These are phyloP conservation scores for Chlorokybus atmophyticus DNA, from an alignment of 139 green algal genomes.

Conservation along the genomic window DNA sequence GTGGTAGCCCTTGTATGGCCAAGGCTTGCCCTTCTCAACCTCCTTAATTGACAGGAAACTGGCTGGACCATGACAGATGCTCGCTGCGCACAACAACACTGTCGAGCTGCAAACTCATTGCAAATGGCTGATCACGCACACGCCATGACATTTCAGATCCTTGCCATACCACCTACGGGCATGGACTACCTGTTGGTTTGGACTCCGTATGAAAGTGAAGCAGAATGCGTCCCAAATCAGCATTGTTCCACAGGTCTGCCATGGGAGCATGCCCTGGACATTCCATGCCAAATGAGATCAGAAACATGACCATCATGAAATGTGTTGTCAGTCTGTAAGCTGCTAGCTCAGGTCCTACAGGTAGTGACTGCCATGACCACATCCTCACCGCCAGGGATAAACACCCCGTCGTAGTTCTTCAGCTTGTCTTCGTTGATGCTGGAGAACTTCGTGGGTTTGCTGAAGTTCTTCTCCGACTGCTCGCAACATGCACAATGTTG, in stretches of 20 bases:
- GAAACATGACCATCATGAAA: too few relatives aligned
- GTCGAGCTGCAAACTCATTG: too few relatives aligned
- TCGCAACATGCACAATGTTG: too few relatives aligned
- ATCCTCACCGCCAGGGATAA: slow-evolving; percentile 14
- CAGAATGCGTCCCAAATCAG: slow-evolving; percentile 16
- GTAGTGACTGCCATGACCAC: too few relatives aligned
- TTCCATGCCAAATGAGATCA: too few relatives aligned
- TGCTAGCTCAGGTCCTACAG: too few relatives aligned
- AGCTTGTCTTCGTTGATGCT: slow-evolving; percentile 8
- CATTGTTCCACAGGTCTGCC: slow-evolving; percentile 19
- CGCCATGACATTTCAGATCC: too few relatives aligned
- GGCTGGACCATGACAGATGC: slow-evolving; percentile 14
- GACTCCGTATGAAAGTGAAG: slow-evolving; percentile 12
- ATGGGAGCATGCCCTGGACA: slow-evolving; percentile 17
- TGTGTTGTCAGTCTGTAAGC: too few relatives aligned
- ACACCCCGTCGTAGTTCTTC: neutral
- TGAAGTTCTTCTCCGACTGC: slow-evolving; percentile 16
- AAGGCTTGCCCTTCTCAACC: slow-evolving; percentile 9
- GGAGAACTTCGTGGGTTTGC: slow-evolving; percentile 5
- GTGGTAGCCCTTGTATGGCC: slow-evolving; percentile 17
- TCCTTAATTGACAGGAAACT: slow-evolving; percentile 9
- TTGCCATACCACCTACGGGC: too few relatives aligned
- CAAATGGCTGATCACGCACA: too few relatives aligned
- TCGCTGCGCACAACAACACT: slow-evolving; percentile 8
- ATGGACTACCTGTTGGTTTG: slow-evolving; percentile 19